These are phyloP conservation scores for Camellia japonica DNA, from an alignment of 148 eudicot species.

Conservation along the genomic window DNA sequence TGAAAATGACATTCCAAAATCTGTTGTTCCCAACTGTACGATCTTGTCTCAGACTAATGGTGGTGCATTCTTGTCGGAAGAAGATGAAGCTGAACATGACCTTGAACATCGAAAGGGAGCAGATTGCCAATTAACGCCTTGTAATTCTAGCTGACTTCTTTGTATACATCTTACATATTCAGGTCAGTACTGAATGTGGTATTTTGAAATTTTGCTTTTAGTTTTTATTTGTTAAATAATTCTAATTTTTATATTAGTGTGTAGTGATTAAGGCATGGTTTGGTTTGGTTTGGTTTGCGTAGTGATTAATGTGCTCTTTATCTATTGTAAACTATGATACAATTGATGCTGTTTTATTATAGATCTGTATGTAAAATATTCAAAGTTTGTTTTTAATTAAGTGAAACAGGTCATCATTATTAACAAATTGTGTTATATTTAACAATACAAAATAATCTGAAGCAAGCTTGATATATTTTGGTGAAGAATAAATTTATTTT, in stretches of 20 bases:
- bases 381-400: neutral
- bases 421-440: too few species aligned
- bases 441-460: too few species aligned
- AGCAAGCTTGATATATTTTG: too few species aligned
- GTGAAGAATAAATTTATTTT: too few species aligned
- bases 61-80: neutral
- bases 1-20: neutral
- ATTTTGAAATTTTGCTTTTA: neutral
- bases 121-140: neutral
- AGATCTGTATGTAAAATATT: neutral
- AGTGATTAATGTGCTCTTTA: neutral
- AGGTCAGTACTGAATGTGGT: conserved; percentile 1
- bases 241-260: neutral
- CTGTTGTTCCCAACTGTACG: neutral
- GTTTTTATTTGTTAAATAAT: neutral
- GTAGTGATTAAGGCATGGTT: too few species aligned
- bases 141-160: neutral
- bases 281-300: too few species aligned
- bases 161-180: neutral
- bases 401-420: too few species aligned
- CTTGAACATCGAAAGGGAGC: neutral
- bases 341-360: neutral
- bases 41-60: neutral
- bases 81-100: neutral
- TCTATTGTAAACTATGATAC: neutral